Base-by-base conservation (phyloP, 2,329 filamentous ascomycete species). In the Nemania serpens region DNA sequence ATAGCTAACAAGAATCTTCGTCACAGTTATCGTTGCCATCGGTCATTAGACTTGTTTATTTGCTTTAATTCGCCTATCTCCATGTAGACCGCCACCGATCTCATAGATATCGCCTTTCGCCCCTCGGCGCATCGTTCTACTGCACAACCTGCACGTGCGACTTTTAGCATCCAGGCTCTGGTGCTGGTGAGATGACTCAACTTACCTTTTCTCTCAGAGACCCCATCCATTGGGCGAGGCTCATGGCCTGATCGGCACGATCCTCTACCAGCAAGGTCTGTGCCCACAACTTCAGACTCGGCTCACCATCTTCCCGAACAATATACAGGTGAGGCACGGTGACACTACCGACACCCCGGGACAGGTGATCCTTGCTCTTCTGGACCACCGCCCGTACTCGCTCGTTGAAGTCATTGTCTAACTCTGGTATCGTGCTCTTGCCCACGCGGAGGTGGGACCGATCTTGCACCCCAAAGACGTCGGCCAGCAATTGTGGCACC, bases 391-490 rank as follows among this genome's bases (percentile, higher is more conserved):
- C 91, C 52, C 95, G 87, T 37, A 99, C 89, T 25, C 94, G 87
- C 80, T 98, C 94, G 77, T 93, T 98, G 82, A 98, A 97, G 75
- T 99, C 95, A 69, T 92, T 94, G 69, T 98, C 95, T 41, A 98
- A 79, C 68, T 96, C 88, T 0, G 94, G 93, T 65, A 99, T 77
- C 4, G 88, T 86, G 22, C 89, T 89, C 83, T 99, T 99, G 75
- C 95, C 95, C 65, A 97, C 91, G 67, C 92, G 93, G 63, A 99
- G 81, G 73, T 92, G 89, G 41, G 87, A 88, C 73, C 91, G 88
- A 76, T 97, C 93, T 47, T 89, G 83, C 11, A 95, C 83, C 22
- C 93, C 94, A 74, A 99, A 99, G 5, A 98, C 94, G 70, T 99
- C 95, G 54, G 84, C 78, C 42, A 98, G 81, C 34, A 99, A 84